A percentile compares a stretch with the other conserved stretches of the same genome.
Evolutionary conservation across 768 basidiomycete species (phyloP).

Genomic region (Phanerochaete carnosa): DNA sequence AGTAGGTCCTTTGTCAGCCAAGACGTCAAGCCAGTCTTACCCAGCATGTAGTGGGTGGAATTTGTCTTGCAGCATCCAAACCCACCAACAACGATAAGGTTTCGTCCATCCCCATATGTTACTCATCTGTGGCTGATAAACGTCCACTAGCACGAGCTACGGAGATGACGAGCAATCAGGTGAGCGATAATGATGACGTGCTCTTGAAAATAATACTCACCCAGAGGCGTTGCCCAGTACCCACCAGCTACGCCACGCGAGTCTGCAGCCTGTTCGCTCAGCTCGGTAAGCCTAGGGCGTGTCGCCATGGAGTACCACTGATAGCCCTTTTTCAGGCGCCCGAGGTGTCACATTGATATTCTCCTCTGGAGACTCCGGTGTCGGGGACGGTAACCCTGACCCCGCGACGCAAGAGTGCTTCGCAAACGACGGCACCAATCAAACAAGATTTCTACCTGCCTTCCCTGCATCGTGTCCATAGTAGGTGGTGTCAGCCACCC

Average conservation of each 20-base stretch:
- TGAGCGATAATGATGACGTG: slow-evolving; percentile 17
- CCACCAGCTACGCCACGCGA: slow-evolving; percentile 52
- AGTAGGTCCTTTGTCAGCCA: slow-evolving; percentile 24
- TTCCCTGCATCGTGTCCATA: slow-evolving; percentile 59
- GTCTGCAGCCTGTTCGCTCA: slow-evolving; percentile 61
- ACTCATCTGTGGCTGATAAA: background rate
- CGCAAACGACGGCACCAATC: slow-evolving; percentile 56
- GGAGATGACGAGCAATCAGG: slow-evolving; percentile 70
- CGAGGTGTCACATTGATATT: slow-evolving; percentile 66
- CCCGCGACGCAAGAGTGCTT: slow-evolving; percentile 51
- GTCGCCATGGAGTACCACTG: background rate
- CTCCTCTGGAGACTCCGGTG: slow-evolving; percentile 66
- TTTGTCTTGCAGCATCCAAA: slow-evolving; percentile 42
- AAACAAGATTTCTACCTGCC: slow-evolving; percentile 43
- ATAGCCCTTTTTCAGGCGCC: slow-evolving; percentile 36
- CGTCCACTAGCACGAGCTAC: slow-evolving; percentile 50
- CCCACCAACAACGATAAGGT: slow-evolving; percentile 54
- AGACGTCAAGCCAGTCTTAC: background rate
- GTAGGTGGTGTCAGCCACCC: slow-evolving; percentile 19
- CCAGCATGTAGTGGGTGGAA: slow-evolving; percentile 52
- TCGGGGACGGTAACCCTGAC: slow-evolving; percentile 57
- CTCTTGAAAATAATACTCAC: background rate
- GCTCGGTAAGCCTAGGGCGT: slow-evolving; percentile 40
- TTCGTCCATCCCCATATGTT: background rate
- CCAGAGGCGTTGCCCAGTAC: slow-evolving; percentile 35